A percentile compares a stretch with the other conserved stretches of the same genome.
These are phyloP conservation scores for Linnemannia zychae DNA, from an alignment of 192 early-diverging fungal genomes.

Conservation along the genomic window DNA sequence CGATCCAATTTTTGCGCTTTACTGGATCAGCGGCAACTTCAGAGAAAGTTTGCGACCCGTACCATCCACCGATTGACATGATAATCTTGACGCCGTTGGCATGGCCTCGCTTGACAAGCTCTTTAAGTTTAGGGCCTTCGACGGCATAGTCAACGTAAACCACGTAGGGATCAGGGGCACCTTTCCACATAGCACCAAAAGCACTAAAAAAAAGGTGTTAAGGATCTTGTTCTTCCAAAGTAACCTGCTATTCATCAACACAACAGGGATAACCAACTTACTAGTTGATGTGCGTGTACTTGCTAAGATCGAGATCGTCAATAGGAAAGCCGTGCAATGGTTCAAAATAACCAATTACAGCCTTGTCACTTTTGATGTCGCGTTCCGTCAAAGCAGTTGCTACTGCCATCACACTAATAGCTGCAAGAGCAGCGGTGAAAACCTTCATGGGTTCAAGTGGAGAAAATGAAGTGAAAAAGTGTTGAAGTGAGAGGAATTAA, in stretches of 20 bases:
- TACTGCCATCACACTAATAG: not conserved
- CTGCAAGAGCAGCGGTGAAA: not conserved
- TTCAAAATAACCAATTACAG: conserved; percentile 63
- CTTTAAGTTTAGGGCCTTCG: conserved; percentile 41
- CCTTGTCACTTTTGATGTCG: not conserved
- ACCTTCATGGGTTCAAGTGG: not conserved
- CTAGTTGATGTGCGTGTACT: conserved; percentile 69
- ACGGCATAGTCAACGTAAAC: conserved; percentile 46
- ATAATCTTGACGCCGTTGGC: conserved; percentile 46
- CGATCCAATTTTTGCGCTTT: conserved; percentile 49
- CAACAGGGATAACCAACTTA: not conserved
- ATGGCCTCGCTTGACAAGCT: conserved; percentile 18
- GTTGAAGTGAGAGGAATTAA: not conserved
- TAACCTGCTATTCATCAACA: not conserved
- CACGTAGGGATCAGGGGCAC: conserved; percentile 11
- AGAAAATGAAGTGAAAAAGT: not conserved
- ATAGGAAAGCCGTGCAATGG: conserved; percentile 58
- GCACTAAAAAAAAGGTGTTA: not conserved
- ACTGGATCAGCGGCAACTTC: conserved; percentile 49
- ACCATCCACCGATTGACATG: conserved; percentile 68
- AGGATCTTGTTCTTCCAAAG: not conserved
- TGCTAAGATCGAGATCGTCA: conserved; percentile 37
- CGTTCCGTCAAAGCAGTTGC: not conserved
- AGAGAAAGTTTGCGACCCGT: conserved; percentile 62
- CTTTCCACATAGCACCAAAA: conserved; percentile 11